Percentiles rank a stretch among this genome's conserved stretches.
Conservation (phyloP, 139 green algal genomes). For the Nannochloris sp. region DNA sequence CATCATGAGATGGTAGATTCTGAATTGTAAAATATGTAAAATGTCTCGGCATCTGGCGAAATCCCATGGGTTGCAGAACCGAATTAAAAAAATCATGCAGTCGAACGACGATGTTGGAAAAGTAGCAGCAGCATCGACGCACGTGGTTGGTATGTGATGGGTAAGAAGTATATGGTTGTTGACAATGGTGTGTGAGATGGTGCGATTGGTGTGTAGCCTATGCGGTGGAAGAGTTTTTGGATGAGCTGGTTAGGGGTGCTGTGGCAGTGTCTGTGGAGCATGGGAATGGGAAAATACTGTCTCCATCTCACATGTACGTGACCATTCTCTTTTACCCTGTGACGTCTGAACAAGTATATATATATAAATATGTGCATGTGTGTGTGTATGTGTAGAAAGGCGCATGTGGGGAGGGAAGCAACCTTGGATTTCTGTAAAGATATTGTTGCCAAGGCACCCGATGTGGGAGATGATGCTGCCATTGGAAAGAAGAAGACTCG, state of each 20-base stretch:
- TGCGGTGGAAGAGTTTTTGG: slow-evolving; percentile 84
- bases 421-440: slow-evolving; percentile 73
- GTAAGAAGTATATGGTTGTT: background rate
- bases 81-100: slow-evolving; percentile 93
- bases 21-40: background rate
- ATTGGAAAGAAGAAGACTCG: too few relatives aligned
- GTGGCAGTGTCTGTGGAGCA: slow-evolving; percentile 37
- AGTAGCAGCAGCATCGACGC: slow-evolving; percentile 75
- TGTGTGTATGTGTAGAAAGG: slow-evolving; percentile 34
- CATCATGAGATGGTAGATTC: background rate
- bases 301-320: slow-evolving; percentile 59
- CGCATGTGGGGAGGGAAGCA: slow-evolving; percentile 37
- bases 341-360: too few relatives aligned
- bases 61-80: slow-evolving; percentile 1
- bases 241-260: slow-evolving; percentile 54
- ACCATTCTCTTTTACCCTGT: too few relatives aligned
- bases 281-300: slow-evolving; percentile 63
- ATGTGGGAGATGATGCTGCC: slow-evolving; percentile 34
- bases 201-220: slow-evolving; percentile 29
- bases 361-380: too few relatives aligned
- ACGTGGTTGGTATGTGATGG: slow-evolving; percentile 67
- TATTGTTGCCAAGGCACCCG: slow-evolving; percentile 48
- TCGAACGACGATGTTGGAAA: slow-evolving; percentile 92
- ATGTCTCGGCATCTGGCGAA: background rate
- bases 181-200: background rate